These are phyloP conservation scores for Nicotiana noctiflora DNA, from an alignment of 257 asterid genomes.

Conservation along the genomic window DNA sequence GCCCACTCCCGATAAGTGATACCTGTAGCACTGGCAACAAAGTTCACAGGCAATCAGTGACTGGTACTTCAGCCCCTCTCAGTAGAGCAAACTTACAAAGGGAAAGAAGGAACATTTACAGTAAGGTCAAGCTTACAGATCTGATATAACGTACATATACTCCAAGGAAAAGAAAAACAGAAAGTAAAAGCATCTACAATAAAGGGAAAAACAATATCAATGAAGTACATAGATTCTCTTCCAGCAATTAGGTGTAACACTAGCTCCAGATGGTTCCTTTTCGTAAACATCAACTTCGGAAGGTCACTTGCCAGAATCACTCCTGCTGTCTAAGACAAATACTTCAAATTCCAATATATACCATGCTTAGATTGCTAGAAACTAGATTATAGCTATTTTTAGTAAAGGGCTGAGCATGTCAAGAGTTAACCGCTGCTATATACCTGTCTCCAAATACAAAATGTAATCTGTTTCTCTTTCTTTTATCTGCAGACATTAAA, in stretches of 20 bases:
- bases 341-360: background rate
- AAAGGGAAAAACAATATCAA: too few relatives aligned
- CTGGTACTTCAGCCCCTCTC: background rate
- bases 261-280: background rate
- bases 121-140: background rate
- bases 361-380: background rate
- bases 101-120: background rate
- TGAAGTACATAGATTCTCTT: background rate
- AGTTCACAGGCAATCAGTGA: conserved; percentile 19
- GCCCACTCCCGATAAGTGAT: conserved; percentile 98
- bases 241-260: background rate
- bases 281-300: background rate
- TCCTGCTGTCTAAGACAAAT: background rate
- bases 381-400: background rate
- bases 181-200: background rate
- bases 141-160: background rate
- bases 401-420: background rate
- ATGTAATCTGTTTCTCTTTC: background rate
- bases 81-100: background rate
- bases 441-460: background rate
- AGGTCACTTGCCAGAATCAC: background rate
- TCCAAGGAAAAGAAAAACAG: background rate
- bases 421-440: background rate
- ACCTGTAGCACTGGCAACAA: conserved; percentile 75
- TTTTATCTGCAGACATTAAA: background rate